phyloP scores from a whole-genome alignment of 2,329 filamentous ascomycete species.

The Epichloe scottii region DNA sequence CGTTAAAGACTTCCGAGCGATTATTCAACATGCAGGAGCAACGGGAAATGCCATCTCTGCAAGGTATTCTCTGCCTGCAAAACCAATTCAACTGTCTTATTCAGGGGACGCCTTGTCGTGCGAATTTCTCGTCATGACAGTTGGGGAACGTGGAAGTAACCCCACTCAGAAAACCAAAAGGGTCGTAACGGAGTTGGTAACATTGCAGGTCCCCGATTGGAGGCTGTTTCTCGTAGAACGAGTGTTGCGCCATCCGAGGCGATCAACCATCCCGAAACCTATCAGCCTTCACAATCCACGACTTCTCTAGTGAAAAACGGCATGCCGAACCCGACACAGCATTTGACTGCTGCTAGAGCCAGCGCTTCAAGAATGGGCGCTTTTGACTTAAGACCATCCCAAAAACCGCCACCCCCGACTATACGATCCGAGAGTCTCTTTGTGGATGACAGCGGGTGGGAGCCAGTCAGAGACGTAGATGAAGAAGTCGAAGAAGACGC shows the following conservation, averaged over 20 bases:
- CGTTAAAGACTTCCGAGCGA: constrained; percentile 72
- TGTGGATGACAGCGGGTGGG: constrained; percentile 66
- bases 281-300: constrained; percentile 8
- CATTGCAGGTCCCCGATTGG: constrained; percentile 28
- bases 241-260: constrained; percentile 26
- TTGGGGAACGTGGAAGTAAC: constrained; percentile 49
- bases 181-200: constrained; percentile 26
- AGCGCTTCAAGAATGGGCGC: constrained; percentile 23
- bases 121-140: constrained; percentile 74
- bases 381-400: constrained; percentile 39
- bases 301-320: not conserved
- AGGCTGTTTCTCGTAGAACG: constrained; percentile 33
- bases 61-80: constrained; percentile 56
- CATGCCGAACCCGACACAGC: constrained; percentile 19
- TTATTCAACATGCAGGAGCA: constrained; percentile 62
- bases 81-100: constrained; percentile 63
- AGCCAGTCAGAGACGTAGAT: constrained; percentile 48
- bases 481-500: constrained; percentile 54
- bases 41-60: constrained; percentile 54
- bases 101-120: constrained; percentile 54
- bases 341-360: constrained; percentile 21
- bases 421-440: constrained; percentile 58
- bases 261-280: constrained; percentile 11
- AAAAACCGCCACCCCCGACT: constrained; percentile 41
- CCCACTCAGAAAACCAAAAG: constrained; percentile 36